Percentiles rank a stretch among this genome's conserved stretches.
phyloP scores from a whole-genome alignment of 2,329 filamentous ascomycete species.

The Aureobasidium melanogenum region DNA sequence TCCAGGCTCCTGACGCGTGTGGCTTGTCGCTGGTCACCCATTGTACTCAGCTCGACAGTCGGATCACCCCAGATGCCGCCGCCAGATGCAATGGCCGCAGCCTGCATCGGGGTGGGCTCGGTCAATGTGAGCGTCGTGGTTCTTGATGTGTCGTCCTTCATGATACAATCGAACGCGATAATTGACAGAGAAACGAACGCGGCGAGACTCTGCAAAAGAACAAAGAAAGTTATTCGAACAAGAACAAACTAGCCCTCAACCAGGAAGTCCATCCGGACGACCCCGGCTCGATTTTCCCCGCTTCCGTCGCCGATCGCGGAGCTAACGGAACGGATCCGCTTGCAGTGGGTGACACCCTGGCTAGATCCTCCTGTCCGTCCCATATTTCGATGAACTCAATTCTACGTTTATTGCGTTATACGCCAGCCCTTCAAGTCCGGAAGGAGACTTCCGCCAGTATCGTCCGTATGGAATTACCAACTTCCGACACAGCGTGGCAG shows the following conservation, averaged over 20 bases:
- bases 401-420: too few relatives aligned
- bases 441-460: too few relatives aligned
- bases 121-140: neutral
- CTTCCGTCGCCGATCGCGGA: neutral
- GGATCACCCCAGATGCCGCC: constrained; percentile 8
- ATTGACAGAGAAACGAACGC: neutral
- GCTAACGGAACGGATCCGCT: neutral
- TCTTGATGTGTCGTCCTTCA: neutral
- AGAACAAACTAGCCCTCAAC: neutral
- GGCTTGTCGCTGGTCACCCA: neutral
- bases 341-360: neutral
- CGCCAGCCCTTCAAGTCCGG: too few relatives aligned
- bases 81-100: constrained; percentile 6
- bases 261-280: neutral
- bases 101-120: neutral
- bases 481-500: too few relatives aligned
- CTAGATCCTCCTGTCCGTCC: too few relatives aligned
- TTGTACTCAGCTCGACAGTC: neutral
- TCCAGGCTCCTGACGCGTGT: neutral
- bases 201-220: neutral
- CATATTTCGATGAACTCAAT: too few relatives aligned
- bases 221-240: neutral
- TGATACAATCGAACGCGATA: neutral
- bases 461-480: too few relatives aligned
- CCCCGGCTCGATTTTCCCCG: neutral